A percentile compares a stretch with the other conserved stretches of the same genome.
Evolutionary conservation across 2,329 filamentous ascomycete genomes (phyloP).

Genomic region (Trichoderma breve): DNA sequence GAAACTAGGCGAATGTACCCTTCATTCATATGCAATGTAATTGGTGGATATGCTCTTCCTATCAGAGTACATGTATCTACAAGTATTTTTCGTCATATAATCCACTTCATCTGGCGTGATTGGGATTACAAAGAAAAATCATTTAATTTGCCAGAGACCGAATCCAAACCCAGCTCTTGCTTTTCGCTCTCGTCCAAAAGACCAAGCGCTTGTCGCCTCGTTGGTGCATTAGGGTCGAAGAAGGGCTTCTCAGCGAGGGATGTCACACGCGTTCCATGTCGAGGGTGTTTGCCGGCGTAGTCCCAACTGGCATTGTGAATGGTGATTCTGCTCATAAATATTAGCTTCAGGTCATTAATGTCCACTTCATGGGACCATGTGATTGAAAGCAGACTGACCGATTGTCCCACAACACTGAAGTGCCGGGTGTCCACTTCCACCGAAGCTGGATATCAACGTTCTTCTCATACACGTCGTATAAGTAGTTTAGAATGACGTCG

Average conservation of each 20-base stretch:
- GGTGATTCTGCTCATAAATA: constrained; percentile 51
- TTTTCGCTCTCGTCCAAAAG: constrained; percentile 57
- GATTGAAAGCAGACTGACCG: constrained; percentile 39
- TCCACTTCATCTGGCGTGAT: background rate
- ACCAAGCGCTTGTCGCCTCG: constrained; percentile 64
- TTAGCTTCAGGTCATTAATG: background rate
- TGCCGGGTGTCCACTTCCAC: constrained; percentile 67
- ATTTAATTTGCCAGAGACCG: background rate
- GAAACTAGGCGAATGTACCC: background rate
- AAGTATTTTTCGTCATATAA: background rate
- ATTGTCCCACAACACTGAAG: constrained; percentile 71
- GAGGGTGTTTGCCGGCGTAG: constrained; percentile 63
- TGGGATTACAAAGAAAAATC: background rate
- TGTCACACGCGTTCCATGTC: constrained; percentile 71
- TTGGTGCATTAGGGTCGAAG: constrained; percentile 63
- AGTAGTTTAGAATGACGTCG: constrained; percentile 63
- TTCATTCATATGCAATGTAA: background rate
- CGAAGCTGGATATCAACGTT: constrained; percentile 71
- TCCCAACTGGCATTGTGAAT: constrained; percentile 76
- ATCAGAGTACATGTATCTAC: background rate
- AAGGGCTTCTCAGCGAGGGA: constrained; percentile 69
- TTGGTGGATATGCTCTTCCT: background rate
- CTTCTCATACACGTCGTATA: constrained; percentile 66
- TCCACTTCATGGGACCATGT: background rate
- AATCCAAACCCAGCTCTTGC: constrained; percentile 27